phyloP scores from a whole-genome alignment of 2,329 filamentous ascomycete genomes.

The Phialocephala sp. region DNA sequence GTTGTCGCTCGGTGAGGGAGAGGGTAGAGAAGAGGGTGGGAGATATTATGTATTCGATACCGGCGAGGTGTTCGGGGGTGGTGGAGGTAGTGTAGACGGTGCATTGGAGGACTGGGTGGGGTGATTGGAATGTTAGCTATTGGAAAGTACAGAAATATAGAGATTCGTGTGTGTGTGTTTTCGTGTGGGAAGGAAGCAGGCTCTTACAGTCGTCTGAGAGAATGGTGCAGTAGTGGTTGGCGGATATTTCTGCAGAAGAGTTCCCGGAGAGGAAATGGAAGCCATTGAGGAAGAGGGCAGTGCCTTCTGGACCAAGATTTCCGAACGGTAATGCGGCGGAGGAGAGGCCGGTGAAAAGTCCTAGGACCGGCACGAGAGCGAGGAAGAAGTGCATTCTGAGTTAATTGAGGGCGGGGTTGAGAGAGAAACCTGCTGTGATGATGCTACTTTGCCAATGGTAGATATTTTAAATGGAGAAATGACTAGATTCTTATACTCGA shows the following conservation, averaged over 20 bases:
- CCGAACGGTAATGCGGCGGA: slow-evolving; percentile 19
- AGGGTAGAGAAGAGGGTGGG: slow-evolving; percentile 70
- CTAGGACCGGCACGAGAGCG: neutral
- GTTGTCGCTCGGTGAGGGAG: slow-evolving; percentile 65
- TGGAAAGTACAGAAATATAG: too few relatives aligned
- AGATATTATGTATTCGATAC: slow-evolving; percentile 76
- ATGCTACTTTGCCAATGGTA: neutral
- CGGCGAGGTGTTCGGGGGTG: slow-evolving; percentile 74
- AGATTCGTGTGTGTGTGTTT: too few relatives aligned
- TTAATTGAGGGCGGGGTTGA: neutral
- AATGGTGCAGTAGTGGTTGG: slow-evolving; percentile 84
- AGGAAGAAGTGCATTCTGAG: neutral
- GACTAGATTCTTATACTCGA: neutral
- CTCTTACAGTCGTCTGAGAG: slow-evolving; percentile 62
- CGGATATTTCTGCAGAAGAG: slow-evolving; percentile 69
- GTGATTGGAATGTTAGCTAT: too few relatives aligned
- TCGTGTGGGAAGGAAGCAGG: too few relatives aligned
- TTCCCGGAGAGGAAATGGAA: slow-evolving; percentile 80
- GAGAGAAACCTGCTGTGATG: neutral
- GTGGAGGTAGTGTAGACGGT: slow-evolving; percentile 77
- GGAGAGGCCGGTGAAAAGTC: neutral
- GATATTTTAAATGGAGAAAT: neutral
- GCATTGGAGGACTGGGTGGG: slow-evolving; percentile 77
- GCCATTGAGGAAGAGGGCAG: slow-evolving; percentile 65
- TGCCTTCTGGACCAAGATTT: slow-evolving; percentile 17